A percentile compares a stretch with the other conserved stretches of the same genome.
Conservation (phyloP, 305 asterid genomes). For the Salvia sclarea region DNA sequence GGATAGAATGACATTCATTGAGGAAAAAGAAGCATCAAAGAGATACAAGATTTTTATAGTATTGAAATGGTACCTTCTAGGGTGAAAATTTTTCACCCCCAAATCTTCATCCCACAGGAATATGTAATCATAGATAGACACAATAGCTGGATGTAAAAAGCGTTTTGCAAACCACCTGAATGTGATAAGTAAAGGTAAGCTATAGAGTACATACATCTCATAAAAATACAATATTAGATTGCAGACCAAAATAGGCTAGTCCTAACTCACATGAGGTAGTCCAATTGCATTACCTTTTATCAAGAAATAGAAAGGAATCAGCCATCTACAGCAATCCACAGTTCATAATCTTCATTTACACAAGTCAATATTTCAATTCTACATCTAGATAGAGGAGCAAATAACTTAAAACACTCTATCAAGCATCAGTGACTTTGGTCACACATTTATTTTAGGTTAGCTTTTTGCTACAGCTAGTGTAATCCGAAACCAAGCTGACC, state of each 20-base stretch:
- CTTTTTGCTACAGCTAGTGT: background rate
- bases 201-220: conserved; percentile 16
- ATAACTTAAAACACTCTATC: conserved; percentile 16
- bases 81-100: conserved; percentile 79
- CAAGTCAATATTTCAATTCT: conserved; percentile 11
- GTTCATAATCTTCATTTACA: background rate
- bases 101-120: conserved; percentile 97
- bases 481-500: background rate
- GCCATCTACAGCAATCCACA: conserved; percentile 2
- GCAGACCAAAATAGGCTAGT: background rate
- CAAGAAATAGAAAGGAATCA: conserved; percentile 1
- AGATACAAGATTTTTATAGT: background rate
- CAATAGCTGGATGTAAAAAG: conserved; percentile 83
- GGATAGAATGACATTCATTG: background rate
- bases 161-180: conserved; percentile 97
- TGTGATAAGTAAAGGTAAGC: conserved; percentile 18
- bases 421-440: too few species aligned
- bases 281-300: background rate
- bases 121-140: conserved; percentile 72
- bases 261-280: background rate
- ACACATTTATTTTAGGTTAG: background rate
- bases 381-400: background rate
- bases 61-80: conserved; percentile 62
- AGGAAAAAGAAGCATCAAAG: conserved; percentile 9
- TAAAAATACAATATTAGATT: background rate